These are phyloP conservation scores for Vitis rupestris DNA, from an alignment of 164 flowering plant genomes.

Conservation along the genomic window DNA sequence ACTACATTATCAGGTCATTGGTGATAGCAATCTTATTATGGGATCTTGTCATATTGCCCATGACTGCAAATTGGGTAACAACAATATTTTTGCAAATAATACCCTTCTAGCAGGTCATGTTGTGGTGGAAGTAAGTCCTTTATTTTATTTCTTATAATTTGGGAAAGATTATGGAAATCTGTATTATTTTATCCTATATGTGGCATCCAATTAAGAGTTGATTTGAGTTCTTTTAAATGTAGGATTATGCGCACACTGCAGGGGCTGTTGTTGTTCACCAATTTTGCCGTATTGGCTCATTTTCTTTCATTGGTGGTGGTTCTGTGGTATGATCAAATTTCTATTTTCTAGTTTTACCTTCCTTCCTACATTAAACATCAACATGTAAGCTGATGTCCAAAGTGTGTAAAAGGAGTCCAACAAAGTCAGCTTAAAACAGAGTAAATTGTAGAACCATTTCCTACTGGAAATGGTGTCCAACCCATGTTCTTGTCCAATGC, in stretches of 20 bases:
- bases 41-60: constrained; percentile 98
- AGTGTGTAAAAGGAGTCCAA: background rate
- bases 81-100: constrained; percentile 83
- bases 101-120: constrained; percentile 97
- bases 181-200: background rate
- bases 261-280: constrained; percentile 88
- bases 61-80: constrained; percentile 90
- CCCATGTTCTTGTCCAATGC: too few species aligned
- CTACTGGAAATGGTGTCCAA: too few species aligned
- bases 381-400: background rate
- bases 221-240: constrained; percentile 26
- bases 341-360: constrained; percentile 2
- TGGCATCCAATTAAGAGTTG: constrained; percentile 1
- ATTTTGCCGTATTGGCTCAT: constrained; percentile 81
- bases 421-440: too few species aligned
- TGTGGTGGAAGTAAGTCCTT: constrained; percentile 68
- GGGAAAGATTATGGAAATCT: background rate
- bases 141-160: background rate
- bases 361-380: background rate
- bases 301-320: constrained; percentile 90
- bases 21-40: constrained; percentile 89
- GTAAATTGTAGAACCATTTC: too few species aligned
- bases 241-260: constrained; percentile 86
- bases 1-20: constrained; percentile 62
- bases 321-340: constrained; percentile 65